These are phyloP conservation scores for Madurella fahalii DNA, from an alignment of 2,329 filamentous ascomycete species.

Conservation along the genomic window DNA sequence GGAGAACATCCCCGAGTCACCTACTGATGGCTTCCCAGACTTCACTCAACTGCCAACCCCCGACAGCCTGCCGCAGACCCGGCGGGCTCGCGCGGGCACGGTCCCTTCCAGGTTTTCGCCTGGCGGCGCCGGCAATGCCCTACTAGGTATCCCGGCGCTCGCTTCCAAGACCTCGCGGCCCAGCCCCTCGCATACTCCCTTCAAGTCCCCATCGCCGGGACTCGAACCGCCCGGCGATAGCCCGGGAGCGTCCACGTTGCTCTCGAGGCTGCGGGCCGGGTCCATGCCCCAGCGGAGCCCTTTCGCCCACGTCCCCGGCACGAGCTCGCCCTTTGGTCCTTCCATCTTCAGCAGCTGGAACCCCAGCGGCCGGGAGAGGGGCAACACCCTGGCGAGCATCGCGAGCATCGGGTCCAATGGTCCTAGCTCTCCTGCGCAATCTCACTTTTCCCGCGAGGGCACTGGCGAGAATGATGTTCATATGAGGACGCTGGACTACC, in stretches of 20 bases:
- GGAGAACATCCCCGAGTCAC: constrained; percentile 96
- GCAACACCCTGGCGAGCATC: constrained; percentile 76
- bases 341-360: constrained; percentile 91
- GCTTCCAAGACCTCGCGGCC: constrained; percentile 77
- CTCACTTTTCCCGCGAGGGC: constrained; percentile 80
- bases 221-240: constrained; percentile 44
- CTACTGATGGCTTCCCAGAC: constrained; percentile 91
- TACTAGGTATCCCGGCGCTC: constrained; percentile 52
- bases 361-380: constrained; percentile 68
- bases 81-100: constrained; percentile 86
- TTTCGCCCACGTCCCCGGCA: constrained; percentile 50
- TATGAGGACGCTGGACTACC: constrained; percentile 88
- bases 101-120: constrained; percentile 93
- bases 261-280: constrained; percentile 83
- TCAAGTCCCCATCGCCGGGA: constrained; percentile 63
- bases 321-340: constrained; percentile 72
- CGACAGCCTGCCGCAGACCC: constrained; percentile 61
- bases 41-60: constrained; percentile 70
- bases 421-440: constrained; percentile 80
- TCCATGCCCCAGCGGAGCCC: constrained; percentile 89
- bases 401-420: constrained; percentile 89
- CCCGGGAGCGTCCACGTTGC: constrained; percentile 63
- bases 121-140: constrained; percentile 59
- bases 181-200: constrained; percentile 83
- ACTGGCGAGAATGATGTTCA: constrained; percentile 81